Evolutionary conservation across 768 basidiomycete genomes (phyloP), one percentile per base, ranked within the genome.

Genomic region (Amanita phalloides): DNA sequence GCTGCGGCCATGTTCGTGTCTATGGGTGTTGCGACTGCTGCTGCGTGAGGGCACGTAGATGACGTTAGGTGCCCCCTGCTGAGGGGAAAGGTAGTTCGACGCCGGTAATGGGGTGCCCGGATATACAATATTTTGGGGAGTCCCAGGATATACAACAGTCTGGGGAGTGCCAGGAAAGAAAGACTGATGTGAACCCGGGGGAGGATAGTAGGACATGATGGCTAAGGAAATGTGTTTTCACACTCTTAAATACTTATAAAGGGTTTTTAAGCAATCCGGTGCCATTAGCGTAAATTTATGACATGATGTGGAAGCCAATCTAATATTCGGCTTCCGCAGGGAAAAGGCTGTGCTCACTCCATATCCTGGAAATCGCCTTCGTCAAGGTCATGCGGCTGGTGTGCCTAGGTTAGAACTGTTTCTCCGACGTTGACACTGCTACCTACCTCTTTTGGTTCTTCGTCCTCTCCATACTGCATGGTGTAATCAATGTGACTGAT

Each of bases 381-480:
- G 62, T 97, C 95, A 66, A 97, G 72, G 66, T 97, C 92, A 63
- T 80, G 88, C 10, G 93, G 94, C 86, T 94, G 58, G 57, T 61
- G 28, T 62, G n/a, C 20, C 43, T 33, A 14, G 21, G 20, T 54
- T 38, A 39, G 43, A 42, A 4, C 49, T 4, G 53, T 26, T 17
- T 48, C 50, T 28, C 13, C 28, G 14, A 51, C 13, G 21, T 35
- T 44, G 45, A 37, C 38, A 51, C 11, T 30, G 39, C 52, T 30
- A 51, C 73, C 53, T 61, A 87, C 89, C 81, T 90, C 90, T 73
- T 86, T 92, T 13, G 95, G 94, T 62, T 99, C 95, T 64, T 99
- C 95, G 54, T 94, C 91, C 70, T 98, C 95, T 32, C 95, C 95
- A 61, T 96, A 99, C 64, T 99, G 96, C 83, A 99, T 93, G 53